Evolutionary conservation across 208 protist species (phyloP).

Genomic region (Tritrichomonas foetus): DNA sequence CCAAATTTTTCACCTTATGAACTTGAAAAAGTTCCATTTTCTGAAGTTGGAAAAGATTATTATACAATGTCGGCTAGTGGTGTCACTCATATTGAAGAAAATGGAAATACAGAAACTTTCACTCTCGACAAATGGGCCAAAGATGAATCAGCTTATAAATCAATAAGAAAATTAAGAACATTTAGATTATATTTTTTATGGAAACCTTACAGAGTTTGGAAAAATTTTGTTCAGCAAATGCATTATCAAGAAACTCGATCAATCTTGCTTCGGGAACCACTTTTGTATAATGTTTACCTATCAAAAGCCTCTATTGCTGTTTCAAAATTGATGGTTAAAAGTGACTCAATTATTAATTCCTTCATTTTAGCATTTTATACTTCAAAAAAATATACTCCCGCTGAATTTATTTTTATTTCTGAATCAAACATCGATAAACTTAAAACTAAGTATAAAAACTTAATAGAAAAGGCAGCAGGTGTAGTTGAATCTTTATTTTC

Average conservation of each 20-base stretch:
- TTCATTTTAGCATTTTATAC: background rate
- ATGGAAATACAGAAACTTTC: background rate
- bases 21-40: background rate
- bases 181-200: slow-evolving; percentile 5
- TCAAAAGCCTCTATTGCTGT: background rate
- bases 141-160: slow-evolving; percentile 12
- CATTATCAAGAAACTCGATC: background rate
- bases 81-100: background rate
- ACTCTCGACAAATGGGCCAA: background rate
- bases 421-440: background rate
- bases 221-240: background rate
- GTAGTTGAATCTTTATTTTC: background rate
- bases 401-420: background rate
- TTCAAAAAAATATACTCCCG: background rate
- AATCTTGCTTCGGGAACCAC: background rate
- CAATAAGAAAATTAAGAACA: background rate
- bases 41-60: background rate
- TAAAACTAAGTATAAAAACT: background rate
- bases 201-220: background rate
- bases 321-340: background rate
- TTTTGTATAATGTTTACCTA: background rate
- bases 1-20: slow-evolving; percentile 34
- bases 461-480: background rate
- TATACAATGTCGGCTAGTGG: slow-evolving; percentile 19
- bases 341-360: background rate